Conservation (phyloP, 345 rosid genomes). For the Angophora floribunda region DNA sequence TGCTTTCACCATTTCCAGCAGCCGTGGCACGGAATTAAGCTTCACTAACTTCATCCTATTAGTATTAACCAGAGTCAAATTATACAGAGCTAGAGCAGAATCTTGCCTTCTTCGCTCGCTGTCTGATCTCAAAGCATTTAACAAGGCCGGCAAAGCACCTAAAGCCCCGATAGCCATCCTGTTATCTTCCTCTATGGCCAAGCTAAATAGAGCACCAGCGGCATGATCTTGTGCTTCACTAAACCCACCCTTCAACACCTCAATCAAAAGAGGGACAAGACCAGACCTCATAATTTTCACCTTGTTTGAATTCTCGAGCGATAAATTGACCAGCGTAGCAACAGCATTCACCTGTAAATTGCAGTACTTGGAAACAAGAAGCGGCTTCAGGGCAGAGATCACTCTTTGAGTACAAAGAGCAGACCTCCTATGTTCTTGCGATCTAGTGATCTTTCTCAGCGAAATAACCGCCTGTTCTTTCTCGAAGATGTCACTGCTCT, state of each 20-base stretch:
- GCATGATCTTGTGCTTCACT: constrained; percentile 75
- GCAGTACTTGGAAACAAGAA: constrained; percentile 50
- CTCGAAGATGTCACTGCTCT: constrained; percentile 36
- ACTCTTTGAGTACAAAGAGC: constrained; percentile 47
- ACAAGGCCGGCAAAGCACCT: constrained; percentile 71
- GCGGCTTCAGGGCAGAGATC: constrained; percentile 36
- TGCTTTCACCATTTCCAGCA: constrained; percentile 47
- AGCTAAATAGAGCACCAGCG: constrained; percentile 68
- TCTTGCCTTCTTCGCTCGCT: constrained; percentile 57
- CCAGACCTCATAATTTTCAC: constrained; percentile 65
- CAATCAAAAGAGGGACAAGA: constrained; percentile 51
- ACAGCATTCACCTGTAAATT: constrained; percentile 61
- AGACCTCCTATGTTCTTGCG: constrained; percentile 30
- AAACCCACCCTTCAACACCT: constrained; percentile 56
- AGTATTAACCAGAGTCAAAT: constrained; percentile 49
- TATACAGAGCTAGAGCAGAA: constrained; percentile 73
- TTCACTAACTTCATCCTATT: constrained; percentile 53
- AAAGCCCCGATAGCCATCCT: constrained; percentile 79
- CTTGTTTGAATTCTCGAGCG: constrained; percentile 60
- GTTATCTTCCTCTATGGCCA: constrained; percentile 70
- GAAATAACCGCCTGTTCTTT: constrained; percentile 55
- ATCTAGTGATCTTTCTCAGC: constrained; percentile 54
- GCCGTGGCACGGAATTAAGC: constrained; percentile 51
- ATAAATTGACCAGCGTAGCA: constrained; percentile 67
- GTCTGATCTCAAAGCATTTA: constrained; percentile 53